Conservation (phyloP, 805 yeast genomes). For the Candida krabiensis region DNA sequence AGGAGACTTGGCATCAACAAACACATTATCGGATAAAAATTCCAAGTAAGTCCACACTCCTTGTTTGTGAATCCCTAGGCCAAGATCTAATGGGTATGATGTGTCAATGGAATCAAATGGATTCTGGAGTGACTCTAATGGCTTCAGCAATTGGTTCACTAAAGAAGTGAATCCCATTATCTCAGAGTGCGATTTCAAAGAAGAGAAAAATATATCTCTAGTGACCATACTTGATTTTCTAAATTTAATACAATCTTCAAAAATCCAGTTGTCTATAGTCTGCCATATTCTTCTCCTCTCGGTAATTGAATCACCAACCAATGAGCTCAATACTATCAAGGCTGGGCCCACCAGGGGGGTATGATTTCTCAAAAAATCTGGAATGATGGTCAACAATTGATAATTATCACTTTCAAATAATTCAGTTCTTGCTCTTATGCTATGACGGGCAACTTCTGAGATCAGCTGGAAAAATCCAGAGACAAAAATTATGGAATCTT, state of each 20-base stretch:
- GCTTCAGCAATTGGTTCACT: constrained; percentile 38
- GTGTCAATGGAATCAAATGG: constrained; percentile 41
- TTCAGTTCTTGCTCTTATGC: constrained; percentile 33
- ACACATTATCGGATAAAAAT: constrained; percentile 64
- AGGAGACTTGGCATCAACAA: constrained; percentile 50
- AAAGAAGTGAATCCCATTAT: constrained; percentile 62
- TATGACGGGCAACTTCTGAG: constrained; percentile 48
- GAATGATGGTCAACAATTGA: constrained; percentile 28
- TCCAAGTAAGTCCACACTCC: constrained; percentile 85
- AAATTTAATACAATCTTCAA: constrained; percentile 29
- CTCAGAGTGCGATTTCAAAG: constrained; percentile 54
- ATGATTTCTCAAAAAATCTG: constrained; percentile 26
- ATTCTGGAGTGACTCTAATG: constrained; percentile 27
- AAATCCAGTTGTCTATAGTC: constrained; percentile 70
- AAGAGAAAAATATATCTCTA: constrained; percentile 42
- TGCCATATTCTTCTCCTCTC: constrained; percentile 61
- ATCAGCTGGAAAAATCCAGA: constrained; percentile 73
- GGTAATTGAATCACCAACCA: constrained; percentile 47
- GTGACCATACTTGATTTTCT: constrained; percentile 25
- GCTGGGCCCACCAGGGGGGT: constrained; percentile 46
- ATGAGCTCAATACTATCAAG: constrained; percentile 54
- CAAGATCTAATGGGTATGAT: constrained; percentile 64
- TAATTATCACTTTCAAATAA: constrained; percentile 33
- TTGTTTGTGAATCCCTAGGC: constrained; percentile 55
- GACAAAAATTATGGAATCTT: constrained; percentile 74